Conservation (phyloP, 1,284 basidiomycete genomes). For the Tilletiopsis washingtonensis region DNA sequence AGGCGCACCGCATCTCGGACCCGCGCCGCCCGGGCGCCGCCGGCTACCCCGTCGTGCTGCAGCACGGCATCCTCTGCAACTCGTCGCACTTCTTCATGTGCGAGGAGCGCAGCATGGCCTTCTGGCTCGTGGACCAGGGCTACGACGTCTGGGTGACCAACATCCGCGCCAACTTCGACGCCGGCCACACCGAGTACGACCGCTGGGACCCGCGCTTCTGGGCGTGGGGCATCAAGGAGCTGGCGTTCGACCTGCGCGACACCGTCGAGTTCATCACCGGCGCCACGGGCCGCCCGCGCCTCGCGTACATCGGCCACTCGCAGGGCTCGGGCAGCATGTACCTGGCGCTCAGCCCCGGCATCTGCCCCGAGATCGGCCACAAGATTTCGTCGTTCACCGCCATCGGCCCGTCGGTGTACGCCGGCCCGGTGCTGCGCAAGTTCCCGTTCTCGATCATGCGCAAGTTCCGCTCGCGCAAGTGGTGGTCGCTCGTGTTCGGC, state of each 20-base stretch:
- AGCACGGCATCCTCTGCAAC: conserved; percentile 47
- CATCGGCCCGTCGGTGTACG: conserved; percentile 44
- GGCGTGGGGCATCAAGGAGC: conserved; percentile 46
- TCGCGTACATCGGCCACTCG: conserved; percentile 44
- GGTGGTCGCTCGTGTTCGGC: conserved; percentile 44
- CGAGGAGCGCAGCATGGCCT: conserved; percentile 45
- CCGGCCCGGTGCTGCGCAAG: conserved; percentile 40
- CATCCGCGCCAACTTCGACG: conserved; percentile 43
- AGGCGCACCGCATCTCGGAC: conserved; percentile 44
- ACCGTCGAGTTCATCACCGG: conserved; percentile 42
- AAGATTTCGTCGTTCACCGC: conserved; percentile 41
- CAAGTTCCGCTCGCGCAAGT: conserved; percentile 36
- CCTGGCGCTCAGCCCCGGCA: conserved; percentile 39
- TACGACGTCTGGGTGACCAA: conserved; percentile 47
- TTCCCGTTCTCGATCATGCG: conserved; percentile 43
- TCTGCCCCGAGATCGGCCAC: conserved; percentile 38
- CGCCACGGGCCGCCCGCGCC: conserved; percentile 29
- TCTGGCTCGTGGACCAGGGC: conserved; percentile 47
- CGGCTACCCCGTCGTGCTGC: conserved; percentile 44
- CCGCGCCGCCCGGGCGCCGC: conserved; percentile 34
- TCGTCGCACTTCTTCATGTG: conserved; percentile 41
- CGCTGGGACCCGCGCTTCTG: conserved; percentile 45
- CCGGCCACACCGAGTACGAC: conserved; percentile 40
- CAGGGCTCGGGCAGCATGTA: conserved; percentile 46
- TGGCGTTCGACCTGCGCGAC: conserved; percentile 42